A percentile compares a stretch with the other conserved stretches of the same genome.
phyloP scores from a whole-genome alignment of 2,329 filamentous ascomycete genomes.

The Penicillium corylophilum region DNA sequence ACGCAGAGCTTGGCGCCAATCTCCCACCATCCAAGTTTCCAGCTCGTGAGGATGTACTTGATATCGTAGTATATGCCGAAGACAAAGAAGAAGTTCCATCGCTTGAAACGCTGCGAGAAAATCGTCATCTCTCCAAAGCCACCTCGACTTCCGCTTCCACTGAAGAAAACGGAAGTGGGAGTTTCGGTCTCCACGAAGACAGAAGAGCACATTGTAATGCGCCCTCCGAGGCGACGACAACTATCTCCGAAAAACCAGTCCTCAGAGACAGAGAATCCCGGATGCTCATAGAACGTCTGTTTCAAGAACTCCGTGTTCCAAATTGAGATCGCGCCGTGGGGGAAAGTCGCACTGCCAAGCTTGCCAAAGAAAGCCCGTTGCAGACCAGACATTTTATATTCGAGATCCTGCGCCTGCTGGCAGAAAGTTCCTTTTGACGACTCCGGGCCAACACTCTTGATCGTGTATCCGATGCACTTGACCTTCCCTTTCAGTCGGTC shows the following conservation, averaged over 20 bases:
- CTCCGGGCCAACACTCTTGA: slow-evolving; percentile 45
- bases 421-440: slow-evolving; percentile 38
- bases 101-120: slow-evolving; percentile 51
- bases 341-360: slow-evolving; percentile 50
- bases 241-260: slow-evolving; percentile 56
- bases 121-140: slow-evolving; percentile 56
- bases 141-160: slow-evolving; percentile 41
- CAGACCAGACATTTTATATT: slow-evolving; percentile 53
- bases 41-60: slow-evolving; percentile 47
- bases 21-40: slow-evolving; percentile 52
- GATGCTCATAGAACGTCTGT: slow-evolving; percentile 49
- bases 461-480: slow-evolving; percentile 52
- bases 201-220: slow-evolving; percentile 51
- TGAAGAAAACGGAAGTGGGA: slow-evolving; percentile 46
- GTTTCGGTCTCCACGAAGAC: slow-evolving; percentile 55
- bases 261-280: slow-evolving; percentile 52
- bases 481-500: slow-evolving; percentile 44
- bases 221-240: slow-evolving; percentile 45
- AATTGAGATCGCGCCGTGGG: slow-evolving; percentile 52
- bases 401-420: slow-evolving; percentile 53
- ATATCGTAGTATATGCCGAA: slow-evolving; percentile 51
- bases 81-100: slow-evolving; percentile 56
- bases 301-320: slow-evolving; percentile 51
- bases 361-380: slow-evolving; percentile 47
- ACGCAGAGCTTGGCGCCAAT: slow-evolving; percentile 53